These are phyloP conservation scores for Tagetes erecta DNA, from an alignment of 129 eudicot genomes.

Conservation along the genomic window DNA sequence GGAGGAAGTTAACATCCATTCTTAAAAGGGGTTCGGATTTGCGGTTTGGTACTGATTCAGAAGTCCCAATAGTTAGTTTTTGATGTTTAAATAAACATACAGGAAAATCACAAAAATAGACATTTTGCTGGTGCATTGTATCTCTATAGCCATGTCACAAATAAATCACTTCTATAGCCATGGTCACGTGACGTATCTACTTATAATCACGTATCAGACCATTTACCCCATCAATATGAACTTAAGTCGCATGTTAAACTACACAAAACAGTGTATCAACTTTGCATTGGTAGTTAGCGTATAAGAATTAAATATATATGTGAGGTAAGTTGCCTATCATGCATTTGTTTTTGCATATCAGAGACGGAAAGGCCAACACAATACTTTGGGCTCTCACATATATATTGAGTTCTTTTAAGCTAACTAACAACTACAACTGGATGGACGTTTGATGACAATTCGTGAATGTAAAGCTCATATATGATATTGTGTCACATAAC, in stretches of 20 bases:
- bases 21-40: neutral
- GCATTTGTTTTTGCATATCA: neutral
- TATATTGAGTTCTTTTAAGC: no score
- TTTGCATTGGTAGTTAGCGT: neutral
- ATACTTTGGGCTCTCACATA: neutral
- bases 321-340: neutral
- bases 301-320: no score
- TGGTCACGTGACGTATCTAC: neutral
- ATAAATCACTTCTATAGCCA: neutral
- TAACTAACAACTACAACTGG: no score
- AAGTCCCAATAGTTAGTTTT: neutral
- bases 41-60: neutral
- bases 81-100: neutral
- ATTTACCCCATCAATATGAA: neutral
- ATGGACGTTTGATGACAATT: neutral
- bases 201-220: neutral
- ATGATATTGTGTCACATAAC: neutral
- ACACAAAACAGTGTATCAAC: neutral
- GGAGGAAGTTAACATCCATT: conserved; percentile 19
- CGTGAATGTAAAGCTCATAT: neutral
- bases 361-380: neutral
- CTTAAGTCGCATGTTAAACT: neutral
- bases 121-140: neutral
- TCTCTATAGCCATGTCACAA: neutral
- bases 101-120: neutral